Percentiles rank a stretch among this genome's conserved stretches.
Evolutionary conservation across 129 eudicot genomes (phyloP).

Genomic region (Flaveria brownii): DNA sequence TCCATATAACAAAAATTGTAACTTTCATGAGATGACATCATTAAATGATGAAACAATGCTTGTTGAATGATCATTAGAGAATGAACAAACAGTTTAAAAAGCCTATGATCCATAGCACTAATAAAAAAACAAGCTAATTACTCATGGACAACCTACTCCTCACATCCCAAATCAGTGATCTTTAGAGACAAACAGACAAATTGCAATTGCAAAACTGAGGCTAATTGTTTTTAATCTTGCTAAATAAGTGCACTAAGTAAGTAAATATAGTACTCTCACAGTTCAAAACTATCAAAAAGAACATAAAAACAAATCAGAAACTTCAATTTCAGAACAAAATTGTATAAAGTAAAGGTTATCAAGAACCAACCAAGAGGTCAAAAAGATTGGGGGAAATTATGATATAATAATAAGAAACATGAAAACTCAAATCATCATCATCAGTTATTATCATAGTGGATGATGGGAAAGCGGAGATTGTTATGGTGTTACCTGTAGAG

Average conservation of each 20-base stretch:
- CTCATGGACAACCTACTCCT: not conserved
- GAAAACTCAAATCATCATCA: slow-evolving; percentile 3
- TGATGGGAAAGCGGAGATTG: not conserved
- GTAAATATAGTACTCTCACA: too few species aligned
- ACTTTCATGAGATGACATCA: not conserved
- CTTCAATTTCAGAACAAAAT: too few species aligned
- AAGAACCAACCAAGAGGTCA: not conserved
- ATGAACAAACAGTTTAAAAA: not conserved
- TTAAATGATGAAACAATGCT: not conserved
- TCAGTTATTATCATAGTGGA: not conserved
- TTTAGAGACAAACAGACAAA: not conserved
- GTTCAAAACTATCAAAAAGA: too few species aligned
- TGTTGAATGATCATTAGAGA: not conserved
- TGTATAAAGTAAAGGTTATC: too few species aligned
- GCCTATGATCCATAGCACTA: not conserved
- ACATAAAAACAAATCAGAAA: too few species aligned
- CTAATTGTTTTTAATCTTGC: not conserved
- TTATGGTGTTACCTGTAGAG: slow-evolving; percentile 26
- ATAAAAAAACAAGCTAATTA: not conserved
- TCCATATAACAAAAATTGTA: not conserved
- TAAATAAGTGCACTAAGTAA: too few species aligned
- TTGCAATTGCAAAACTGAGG: not conserved
- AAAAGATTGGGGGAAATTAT: not conserved
- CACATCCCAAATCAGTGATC: not conserved
- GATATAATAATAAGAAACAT: not conserved